These are phyloP conservation scores for Neurospora sp. DNA, from an alignment of 495 filamentous ascomycete species.

Conservation along the genomic window DNA sequence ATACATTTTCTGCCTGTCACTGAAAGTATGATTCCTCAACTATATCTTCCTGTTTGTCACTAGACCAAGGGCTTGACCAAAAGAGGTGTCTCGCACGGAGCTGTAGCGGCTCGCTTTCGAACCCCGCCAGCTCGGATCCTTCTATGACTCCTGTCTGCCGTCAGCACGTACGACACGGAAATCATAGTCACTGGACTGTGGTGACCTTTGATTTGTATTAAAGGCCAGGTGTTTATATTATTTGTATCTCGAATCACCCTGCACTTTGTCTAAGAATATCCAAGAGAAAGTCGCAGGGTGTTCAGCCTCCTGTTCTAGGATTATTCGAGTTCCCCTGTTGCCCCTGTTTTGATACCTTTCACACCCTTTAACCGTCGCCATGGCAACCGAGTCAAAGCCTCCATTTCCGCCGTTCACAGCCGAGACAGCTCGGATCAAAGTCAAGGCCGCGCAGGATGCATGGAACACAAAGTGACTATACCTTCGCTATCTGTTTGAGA, in stretches of 20 bases:
- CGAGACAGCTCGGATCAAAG: conserved; percentile 63
- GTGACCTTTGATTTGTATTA: background rate
- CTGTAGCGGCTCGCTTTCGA: background rate
- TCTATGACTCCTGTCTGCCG: background rate
- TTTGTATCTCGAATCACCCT: background rate
- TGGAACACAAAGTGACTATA: conserved; percentile 68
- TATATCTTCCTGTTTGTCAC: background rate
- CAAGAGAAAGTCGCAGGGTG: background rate
- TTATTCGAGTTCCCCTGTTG: background rate
- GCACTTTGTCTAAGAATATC: background rate
- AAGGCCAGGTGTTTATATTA: background rate
- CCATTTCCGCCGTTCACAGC: conserved; percentile 70
- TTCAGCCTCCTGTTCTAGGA: background rate
- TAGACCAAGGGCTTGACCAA: background rate
- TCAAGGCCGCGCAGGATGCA: conserved; percentile 74
- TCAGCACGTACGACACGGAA: background rate
- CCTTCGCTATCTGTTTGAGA: background rate
- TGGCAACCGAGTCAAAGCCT: conserved; percentile 19
- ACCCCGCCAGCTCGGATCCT: background rate
- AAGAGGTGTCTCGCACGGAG: background rate
- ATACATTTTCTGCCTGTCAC: background rate
- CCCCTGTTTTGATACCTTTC: background rate
- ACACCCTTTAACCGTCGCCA: background rate
- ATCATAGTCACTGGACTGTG: background rate
- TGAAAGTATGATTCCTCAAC: background rate